phyloP scores from a whole-genome alignment of 768 basidiomycete genomes.

The Rhodotorula diobovata region DNA sequence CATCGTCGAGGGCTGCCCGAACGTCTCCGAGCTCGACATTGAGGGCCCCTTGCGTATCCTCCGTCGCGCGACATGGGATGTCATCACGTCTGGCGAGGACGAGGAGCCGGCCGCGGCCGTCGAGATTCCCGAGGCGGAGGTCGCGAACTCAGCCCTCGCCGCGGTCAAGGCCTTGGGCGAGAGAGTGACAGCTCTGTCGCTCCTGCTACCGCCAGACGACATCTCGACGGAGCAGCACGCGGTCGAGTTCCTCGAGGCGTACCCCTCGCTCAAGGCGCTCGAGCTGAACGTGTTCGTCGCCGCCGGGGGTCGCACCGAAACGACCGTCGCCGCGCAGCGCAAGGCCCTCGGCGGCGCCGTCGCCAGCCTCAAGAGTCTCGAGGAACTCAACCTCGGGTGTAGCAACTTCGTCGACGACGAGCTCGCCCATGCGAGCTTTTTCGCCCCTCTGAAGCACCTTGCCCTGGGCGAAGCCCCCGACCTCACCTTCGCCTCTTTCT shows the following conservation, averaged over 20 bases:
- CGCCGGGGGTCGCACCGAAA: background rate
- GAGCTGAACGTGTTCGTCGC: background rate
- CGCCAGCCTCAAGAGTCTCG: background rate
- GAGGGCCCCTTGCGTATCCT: background rate
- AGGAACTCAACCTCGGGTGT: conserved; percentile 9
- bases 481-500: background rate
- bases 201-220: conserved; percentile 3
- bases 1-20: background rate
- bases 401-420: background rate
- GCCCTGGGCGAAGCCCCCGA: conserved; percentile 2
- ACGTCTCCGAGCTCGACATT: background rate
- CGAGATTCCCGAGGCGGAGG: background rate
- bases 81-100: background rate
- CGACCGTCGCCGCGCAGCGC: background rate
- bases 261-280: background rate
- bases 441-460: conserved; percentile 10
- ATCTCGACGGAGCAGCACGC: background rate
- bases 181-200: background rate
- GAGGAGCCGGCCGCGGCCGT: background rate
- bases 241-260: background rate
- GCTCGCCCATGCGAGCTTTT: background rate
- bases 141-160: background rate
- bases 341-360: background rate
- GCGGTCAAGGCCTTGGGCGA: background rate
- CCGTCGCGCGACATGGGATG: too few species aligned